phyloP scores from a whole-genome alignment of 2,329 filamentous ascomycete species.

The Aureobasidium sp. region DNA sequence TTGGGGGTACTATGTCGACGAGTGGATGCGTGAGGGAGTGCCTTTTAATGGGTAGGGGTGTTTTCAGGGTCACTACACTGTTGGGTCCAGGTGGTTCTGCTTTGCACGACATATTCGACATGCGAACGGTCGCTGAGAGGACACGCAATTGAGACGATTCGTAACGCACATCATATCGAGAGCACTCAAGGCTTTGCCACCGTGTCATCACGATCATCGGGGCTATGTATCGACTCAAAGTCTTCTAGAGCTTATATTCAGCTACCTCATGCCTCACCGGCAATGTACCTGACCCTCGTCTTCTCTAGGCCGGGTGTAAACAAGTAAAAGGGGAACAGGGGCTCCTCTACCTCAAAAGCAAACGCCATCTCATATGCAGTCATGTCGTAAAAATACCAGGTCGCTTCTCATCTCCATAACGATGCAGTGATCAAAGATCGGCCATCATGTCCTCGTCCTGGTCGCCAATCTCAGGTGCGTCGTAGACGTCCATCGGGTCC shows the following conservation, averaged over 20 bases:
- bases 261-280: background rate
- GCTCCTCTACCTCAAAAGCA: background rate
- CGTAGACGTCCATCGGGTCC: constrained; percentile 31
- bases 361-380: constrained; percentile 11
- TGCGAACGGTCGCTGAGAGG: no score
- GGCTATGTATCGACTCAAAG: background rate
- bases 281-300: background rate
- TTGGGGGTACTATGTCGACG: background rate
- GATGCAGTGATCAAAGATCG: constrained; percentile 7
- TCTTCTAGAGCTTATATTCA: background rate
- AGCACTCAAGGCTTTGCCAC: background rate
- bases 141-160: no score
- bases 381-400: background rate
- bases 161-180: no score
- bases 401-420: background rate
- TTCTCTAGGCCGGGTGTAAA: background rate
- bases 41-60: background rate
- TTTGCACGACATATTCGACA: no score
- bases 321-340: background rate
- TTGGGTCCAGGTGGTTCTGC: no score
- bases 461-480: constrained; percentile 19
- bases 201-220: background rate
- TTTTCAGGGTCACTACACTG: no score
- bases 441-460: constrained; percentile 29
- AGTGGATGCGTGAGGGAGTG: background rate